These are phyloP conservation scores for Penicillium sp. DNA, from an alignment of 2,329 filamentous ascomycete genomes.

Conservation along the genomic window DNA sequence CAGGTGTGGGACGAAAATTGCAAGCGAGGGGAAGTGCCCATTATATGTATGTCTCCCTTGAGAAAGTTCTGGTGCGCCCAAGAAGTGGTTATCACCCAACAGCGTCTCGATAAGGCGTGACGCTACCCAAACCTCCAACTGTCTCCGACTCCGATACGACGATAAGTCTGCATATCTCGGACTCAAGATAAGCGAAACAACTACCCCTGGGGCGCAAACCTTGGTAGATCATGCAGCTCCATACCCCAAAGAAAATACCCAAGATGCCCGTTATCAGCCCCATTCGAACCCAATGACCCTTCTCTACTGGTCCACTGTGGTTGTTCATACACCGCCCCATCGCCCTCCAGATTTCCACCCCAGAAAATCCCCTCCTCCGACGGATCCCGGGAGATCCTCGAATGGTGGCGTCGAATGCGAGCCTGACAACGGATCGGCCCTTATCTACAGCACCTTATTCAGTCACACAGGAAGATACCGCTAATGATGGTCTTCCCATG, in stretches of 20 bases:
- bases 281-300: not conserved
- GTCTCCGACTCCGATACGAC: slow-evolving; percentile 8
- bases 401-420: slow-evolving; percentile 1
- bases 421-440: not conserved
- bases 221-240: slow-evolving; percentile 1
- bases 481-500: not conserved
- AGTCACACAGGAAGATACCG: not conserved
- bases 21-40: not conserved
- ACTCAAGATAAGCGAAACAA: slow-evolving; percentile 11
- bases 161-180: slow-evolving; percentile 18
- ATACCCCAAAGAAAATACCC: not conserved
- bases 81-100: slow-evolving; percentile 22
- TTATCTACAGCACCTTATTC: slow-evolving; percentile 8
- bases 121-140: slow-evolving; percentile 12
- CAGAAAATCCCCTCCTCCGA: slow-evolving; percentile 10
- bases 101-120: slow-evolving; percentile 28
- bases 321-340: slow-evolving; percentile 9
- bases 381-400: slow-evolving; percentile 19
- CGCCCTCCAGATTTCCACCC: slow-evolving; percentile 24
- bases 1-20: not conserved
- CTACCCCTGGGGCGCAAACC: slow-evolving; percentile 2
- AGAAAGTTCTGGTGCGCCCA: not conserved
- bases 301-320: not conserved
- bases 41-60: slow-evolving; percentile 12
- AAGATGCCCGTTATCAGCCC: slow-evolving; percentile 2